phyloP scores from a whole-genome alignment of 192 early-diverging fungal species.

The Coemansia sp. region DNA sequence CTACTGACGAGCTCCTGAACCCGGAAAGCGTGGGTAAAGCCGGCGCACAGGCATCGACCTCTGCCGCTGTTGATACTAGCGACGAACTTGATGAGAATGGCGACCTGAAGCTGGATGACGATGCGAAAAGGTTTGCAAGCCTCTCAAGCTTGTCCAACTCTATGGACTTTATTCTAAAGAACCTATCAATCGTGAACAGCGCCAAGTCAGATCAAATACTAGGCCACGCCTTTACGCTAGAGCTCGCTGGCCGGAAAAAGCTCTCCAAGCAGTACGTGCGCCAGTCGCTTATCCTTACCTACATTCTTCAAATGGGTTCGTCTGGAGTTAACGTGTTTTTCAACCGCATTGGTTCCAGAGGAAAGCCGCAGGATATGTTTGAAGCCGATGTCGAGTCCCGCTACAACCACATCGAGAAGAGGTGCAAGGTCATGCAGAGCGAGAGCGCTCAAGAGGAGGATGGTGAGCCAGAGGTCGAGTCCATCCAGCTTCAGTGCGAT shows the following conservation, averaged over 20 bases:
- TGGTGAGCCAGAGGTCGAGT: constrained; percentile 57
- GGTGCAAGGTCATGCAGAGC: constrained; percentile 68
- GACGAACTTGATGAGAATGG: constrained; percentile 61
- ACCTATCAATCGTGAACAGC: constrained; percentile 70
- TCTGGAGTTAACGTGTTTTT: constrained; percentile 87
- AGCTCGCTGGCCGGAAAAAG: constrained; percentile 68
- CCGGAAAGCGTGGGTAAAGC: constrained; percentile 34
- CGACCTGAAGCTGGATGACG: constrained; percentile 56
- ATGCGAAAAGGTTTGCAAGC: constrained; percentile 60
- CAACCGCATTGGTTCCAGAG: constrained; percentile 56
- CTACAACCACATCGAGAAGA: constrained; percentile 73
- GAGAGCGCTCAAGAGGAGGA: constrained; percentile 45
- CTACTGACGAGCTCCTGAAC: constrained; percentile 69
- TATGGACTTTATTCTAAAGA: constrained; percentile 64
- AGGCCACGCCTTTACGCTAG: constrained; percentile 75
- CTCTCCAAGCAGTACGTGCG: constrained; percentile 74
- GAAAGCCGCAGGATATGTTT: constrained; percentile 77
- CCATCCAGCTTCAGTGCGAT: constrained; percentile 70
- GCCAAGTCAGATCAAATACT: constrained; percentile 79
- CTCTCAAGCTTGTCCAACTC: constrained; percentile 62
- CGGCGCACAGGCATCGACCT: constrained; percentile 2
- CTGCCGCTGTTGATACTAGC: constrained; percentile 30
- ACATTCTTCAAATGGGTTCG: constrained; percentile 75
- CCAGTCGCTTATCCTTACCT: constrained; percentile 82
- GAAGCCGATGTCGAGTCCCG: constrained; percentile 81